phyloP scores from a whole-genome alignment of 768 basidiomycete genomes.

The Boletellus ananiceps region DNA sequence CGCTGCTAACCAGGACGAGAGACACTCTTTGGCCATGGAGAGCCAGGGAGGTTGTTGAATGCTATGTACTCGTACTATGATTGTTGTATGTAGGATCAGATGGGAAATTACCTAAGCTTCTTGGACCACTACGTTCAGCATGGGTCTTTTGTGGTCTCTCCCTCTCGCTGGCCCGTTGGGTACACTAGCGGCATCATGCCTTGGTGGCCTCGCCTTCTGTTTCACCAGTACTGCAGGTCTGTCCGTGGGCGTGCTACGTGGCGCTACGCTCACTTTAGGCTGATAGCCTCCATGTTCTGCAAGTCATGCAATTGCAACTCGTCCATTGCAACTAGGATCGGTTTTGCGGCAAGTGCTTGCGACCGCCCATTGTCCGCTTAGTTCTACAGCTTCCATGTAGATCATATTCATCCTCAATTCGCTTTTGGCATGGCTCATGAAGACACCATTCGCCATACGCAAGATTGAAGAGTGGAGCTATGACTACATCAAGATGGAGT shows the following conservation, averaged over 20 bases:
- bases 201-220: conserved; percentile 80
- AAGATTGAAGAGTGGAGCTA: conserved; percentile 90
- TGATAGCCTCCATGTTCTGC: conserved; percentile 87
- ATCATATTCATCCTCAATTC: conserved; percentile 95
- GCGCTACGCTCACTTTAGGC: neutral
- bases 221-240: conserved; percentile 81
- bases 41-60: neutral
- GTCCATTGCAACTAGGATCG: conserved; percentile 94
- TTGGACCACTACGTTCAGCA: conserved; percentile 24
- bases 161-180: conserved; percentile 65
- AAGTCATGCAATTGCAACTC: conserved; percentile 99
- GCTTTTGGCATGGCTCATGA: conserved; percentile 95
- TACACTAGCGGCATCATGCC: conserved; percentile 75
- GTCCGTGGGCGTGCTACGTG: conserved; percentile 20
- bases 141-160: conserved; percentile 73
- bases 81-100: neutral
- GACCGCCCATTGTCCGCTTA: neutral
- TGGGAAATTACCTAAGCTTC: conserved; percentile 8
- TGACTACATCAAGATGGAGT: conserved; percentile 98
- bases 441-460: conserved; percentile 80
- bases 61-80: neutral
- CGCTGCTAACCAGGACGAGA: neutral
- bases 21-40: neutral
- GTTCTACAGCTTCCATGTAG: conserved; percentile 35
- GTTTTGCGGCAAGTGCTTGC: conserved; percentile 69